Evolutionary conservation across 139 green algal genomes (phyloP), one percentile per base, ranked within the genome.

Genomic region (Haematococcus sp.): DNA sequence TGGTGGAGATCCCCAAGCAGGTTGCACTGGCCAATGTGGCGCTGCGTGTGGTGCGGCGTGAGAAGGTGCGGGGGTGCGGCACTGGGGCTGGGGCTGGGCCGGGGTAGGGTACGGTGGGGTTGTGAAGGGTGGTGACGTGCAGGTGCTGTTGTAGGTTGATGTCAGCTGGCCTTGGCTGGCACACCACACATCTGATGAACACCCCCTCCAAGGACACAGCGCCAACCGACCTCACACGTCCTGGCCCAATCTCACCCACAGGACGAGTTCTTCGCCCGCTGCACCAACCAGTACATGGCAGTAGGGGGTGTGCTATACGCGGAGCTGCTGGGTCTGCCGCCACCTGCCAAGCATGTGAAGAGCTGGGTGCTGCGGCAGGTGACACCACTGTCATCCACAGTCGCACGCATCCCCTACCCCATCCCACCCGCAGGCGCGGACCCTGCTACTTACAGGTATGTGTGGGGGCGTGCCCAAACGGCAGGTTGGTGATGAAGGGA

Each of bases 341-440:
- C 79, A 13, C 63, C 70, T 3, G 76, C 84, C n/a, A 84, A 84
- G 68, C 80, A 82, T 51, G 76, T 83, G 35, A 78, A 80, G 34
- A 43, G 71, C 16, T 89, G 84, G 80, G 69, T 75, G 30, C 56
- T 89, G 0, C 61, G 78, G 20, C 77, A 77, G 71, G 74, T 87
- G 35, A 86, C 84, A 3, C 70, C 76, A 1, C 73, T 83, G 28
- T 58, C 81, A 0, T 44, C 28, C 58, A 80, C 69, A 31, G 71
- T 87, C 19, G 49, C 74, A 59, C 75, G 80, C 25, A 77, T 94
- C 58, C 84, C 86, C 1, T 94, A 94, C 74, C 89, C 89, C 73
- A 94, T 92, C 63, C 85, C 87, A 1, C 87, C 87, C 17, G 87
- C 87, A 22, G 89, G 89, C 13, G 78, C 82, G 19, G 89, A 94